These are phyloP conservation scores for Exsudoporus frostii DNA, from an alignment of 768 basidiomycete genomes.

Conservation along the genomic window DNA sequence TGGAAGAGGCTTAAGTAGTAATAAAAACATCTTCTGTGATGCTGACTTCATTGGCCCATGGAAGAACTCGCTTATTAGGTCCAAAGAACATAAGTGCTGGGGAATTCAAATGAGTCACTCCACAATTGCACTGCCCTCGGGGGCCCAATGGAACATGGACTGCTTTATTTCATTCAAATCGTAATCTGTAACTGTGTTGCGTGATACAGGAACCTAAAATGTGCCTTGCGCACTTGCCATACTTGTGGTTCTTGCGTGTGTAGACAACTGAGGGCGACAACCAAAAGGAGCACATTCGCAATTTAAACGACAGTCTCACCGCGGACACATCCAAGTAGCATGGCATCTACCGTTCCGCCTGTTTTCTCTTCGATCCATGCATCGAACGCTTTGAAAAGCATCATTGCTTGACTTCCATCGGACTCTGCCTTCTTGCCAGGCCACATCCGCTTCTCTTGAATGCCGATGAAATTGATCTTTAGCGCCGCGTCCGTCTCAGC, in stretches of 20 bases:
- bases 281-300: not conserved
- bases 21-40: too few species aligned
- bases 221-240: not conserved
- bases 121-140: not conserved
- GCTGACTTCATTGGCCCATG: too few species aligned
- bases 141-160: too few species aligned
- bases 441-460: constrained; percentile 85
- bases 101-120: too few species aligned
- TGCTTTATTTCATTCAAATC: not conserved
- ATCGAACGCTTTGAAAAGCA: constrained; percentile 72
- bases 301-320: constrained; percentile 48
- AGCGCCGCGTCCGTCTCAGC: constrained; percentile 29
- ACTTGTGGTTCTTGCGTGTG: too few species aligned
- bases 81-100: too few species aligned
- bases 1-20: too few species aligned
- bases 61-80: too few species aligned
- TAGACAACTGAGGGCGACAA: not conserved
- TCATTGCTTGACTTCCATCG: constrained; percentile 59
- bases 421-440: constrained; percentile 57
- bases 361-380: constrained; percentile 66
- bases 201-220: not conserved
- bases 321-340: constrained; percentile 68
- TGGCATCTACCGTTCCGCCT: constrained; percentile 61
- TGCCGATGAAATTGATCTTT: constrained; percentile 71
- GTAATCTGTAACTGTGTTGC: not conserved